Conservation (phyloP, 176 grass and related monocot species). For the Thinopyrum elongatum region DNA sequence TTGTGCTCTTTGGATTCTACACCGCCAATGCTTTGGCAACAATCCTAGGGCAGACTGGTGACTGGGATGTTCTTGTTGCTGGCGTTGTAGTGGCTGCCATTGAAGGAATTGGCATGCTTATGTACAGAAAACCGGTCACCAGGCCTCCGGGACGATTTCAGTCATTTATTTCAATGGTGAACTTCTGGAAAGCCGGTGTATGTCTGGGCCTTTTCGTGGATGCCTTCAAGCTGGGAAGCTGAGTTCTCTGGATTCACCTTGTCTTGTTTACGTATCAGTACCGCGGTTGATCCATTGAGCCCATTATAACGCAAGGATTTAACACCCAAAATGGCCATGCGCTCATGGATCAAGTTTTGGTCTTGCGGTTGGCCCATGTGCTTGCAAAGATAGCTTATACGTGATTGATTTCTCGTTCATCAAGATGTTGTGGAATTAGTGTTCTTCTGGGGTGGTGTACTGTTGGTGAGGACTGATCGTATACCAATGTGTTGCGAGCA, state of each 20-base stretch:
- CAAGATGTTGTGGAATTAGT: background rate
- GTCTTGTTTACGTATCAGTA: background rate
- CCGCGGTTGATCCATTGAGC: background rate
- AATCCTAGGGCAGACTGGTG: slow-evolving; percentile 91
- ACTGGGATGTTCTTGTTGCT: slow-evolving; percentile 98
- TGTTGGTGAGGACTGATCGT: background rate
- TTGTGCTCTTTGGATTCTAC: slow-evolving; percentile 90
- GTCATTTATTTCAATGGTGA: slow-evolving; percentile 61
- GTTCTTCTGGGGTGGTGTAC: background rate
- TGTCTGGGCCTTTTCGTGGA: slow-evolving; percentile 95
- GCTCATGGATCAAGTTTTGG: background rate
- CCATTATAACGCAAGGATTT: background rate
- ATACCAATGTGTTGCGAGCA: background rate
- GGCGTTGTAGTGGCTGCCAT: slow-evolving; percentile 78
- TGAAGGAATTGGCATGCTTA: slow-evolving; percentile 91
- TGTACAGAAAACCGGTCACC: slow-evolving; percentile 67
- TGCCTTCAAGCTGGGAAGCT: slow-evolving; percentile 93
- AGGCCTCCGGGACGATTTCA: slow-evolving; percentile 52
- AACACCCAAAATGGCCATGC: background rate
- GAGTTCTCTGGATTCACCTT: background rate
- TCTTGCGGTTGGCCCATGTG: background rate
- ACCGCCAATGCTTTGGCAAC: slow-evolving; percentile 91
- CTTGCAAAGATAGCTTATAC: background rate
- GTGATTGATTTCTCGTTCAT: background rate
- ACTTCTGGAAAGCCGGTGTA: slow-evolving; percentile 92